Evolutionary conservation across 495 filamentous ascomycete species (phyloP).

Genomic region (Thermothielavioides terrestris): DNA sequence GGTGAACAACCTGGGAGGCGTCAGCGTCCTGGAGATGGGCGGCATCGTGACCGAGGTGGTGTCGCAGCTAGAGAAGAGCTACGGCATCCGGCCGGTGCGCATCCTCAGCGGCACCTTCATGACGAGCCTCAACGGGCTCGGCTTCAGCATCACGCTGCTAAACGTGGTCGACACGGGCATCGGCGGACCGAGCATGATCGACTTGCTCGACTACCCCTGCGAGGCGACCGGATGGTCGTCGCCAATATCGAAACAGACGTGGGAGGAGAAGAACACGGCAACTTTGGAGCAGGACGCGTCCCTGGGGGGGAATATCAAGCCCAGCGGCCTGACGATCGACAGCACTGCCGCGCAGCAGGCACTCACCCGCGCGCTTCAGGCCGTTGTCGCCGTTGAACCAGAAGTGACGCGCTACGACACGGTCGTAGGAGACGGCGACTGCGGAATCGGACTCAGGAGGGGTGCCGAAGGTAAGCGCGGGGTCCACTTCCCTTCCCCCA

Average conservation of each 20-base stretch:
- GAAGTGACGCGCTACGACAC: slow-evolving; percentile 86
- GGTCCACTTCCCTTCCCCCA: not conserved
- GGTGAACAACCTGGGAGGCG: slow-evolving; percentile 91
- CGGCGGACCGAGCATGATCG: slow-evolving; percentile 70
- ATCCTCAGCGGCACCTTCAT: slow-evolving; percentile 60
- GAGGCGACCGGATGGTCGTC: slow-evolving; percentile 82
- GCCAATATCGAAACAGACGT: slow-evolving; percentile 54
- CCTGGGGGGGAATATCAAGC: slow-evolving; percentile 40
- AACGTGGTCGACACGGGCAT: slow-evolving; percentile 75
- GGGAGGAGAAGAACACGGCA: slow-evolving; percentile 44
- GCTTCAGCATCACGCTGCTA: slow-evolving; percentile 82
- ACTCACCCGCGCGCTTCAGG: slow-evolving; percentile 58
- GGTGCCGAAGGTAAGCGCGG: slow-evolving; percentile 65
- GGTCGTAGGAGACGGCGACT: slow-evolving; percentile 92
- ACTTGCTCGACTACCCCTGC: slow-evolving; percentile 76
- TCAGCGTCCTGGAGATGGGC: slow-evolving; percentile 79
- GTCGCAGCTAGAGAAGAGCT: slow-evolving; percentile 60
- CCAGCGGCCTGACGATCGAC: slow-evolving; percentile 68
- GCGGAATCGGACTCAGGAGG: slow-evolving; percentile 79
- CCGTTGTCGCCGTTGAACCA: slow-evolving; percentile 67
- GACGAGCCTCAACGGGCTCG: slow-evolving; percentile 86
- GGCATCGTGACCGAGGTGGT: slow-evolving; percentile 84
- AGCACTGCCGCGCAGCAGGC: slow-evolving; percentile 45
- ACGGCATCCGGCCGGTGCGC: slow-evolving; percentile 64
- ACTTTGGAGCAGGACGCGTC: slow-evolving; percentile 33